Evolutionary conservation across 768 basidiomycete genomes (phyloP).

Genomic region (Pisolithus tinctorius): DNA sequence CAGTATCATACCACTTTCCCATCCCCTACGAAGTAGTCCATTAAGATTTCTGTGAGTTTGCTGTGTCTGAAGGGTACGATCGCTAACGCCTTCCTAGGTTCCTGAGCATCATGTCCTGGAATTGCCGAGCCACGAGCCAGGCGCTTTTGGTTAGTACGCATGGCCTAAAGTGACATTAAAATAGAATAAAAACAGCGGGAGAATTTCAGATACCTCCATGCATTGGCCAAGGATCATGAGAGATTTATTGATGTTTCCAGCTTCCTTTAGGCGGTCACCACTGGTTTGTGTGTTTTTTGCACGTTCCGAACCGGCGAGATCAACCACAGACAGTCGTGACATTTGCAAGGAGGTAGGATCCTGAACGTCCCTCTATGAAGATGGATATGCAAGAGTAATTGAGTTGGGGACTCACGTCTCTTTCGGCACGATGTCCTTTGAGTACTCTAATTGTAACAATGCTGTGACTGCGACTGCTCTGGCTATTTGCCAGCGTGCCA

Average conservation of each 20-base stretch:
- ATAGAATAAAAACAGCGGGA: neutral
- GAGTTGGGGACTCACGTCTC: constrained; percentile 46
- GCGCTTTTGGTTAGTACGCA: constrained; percentile 81
- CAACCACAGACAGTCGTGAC: constrained; percentile 61
- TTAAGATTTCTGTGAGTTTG: constrained; percentile 91
- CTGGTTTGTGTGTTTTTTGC: constrained; percentile 90
- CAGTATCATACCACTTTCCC: constrained; percentile 65
- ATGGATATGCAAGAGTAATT: constrained; percentile 19
- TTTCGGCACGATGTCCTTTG: constrained; percentile 75
- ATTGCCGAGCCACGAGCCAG: constrained; percentile 32
- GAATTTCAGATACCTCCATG: constrained; percentile 53
- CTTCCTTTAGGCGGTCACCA: constrained; percentile 90
- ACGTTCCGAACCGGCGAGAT: constrained; percentile 84
- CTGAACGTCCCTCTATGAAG: constrained; percentile 16
- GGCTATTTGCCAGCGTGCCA: constrained; percentile 88
- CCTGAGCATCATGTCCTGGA: constrained; percentile 54
- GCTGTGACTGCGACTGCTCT: constrained; percentile 88
- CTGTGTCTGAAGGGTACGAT: constrained; percentile 89
- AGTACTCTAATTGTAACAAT: constrained; percentile 90
- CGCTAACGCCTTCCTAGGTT: constrained; percentile 63
- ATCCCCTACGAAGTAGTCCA: constrained; percentile 94
- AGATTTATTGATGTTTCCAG: constrained; percentile 96
- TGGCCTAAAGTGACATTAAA: constrained; percentile 27
- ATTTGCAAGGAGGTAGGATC: constrained; percentile 44
- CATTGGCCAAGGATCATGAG: constrained; percentile 98